Evolutionary conservation across 2,329 filamentous ascomycete genomes (phyloP).

Genomic region (Amylocarpus encephaloides): DNA sequence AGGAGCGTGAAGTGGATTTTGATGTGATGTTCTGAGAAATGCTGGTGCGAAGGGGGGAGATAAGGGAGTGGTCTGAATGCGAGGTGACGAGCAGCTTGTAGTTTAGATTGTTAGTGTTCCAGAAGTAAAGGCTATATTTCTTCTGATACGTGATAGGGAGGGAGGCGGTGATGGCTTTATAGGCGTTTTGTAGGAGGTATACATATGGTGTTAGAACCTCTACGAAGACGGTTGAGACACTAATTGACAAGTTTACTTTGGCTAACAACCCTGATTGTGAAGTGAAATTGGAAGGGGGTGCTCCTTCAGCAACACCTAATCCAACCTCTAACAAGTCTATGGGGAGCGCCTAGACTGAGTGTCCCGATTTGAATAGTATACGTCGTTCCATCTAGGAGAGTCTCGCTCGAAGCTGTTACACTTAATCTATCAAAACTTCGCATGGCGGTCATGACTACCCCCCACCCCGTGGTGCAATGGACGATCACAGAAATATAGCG

Average conservation of each 20-base stretch:
- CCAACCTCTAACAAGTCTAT: slow-evolving; percentile 21
- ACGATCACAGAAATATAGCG: background rate
- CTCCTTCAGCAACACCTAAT: slow-evolving; percentile 17
- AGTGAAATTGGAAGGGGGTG: slow-evolving; percentile 13
- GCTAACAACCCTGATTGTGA: slow-evolving; percentile 14
- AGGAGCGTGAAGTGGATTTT: slow-evolving; percentile 19
- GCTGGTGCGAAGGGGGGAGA: slow-evolving; percentile 24
- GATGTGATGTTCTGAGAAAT: slow-evolving; percentile 30
- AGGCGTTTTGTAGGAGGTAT: slow-evolving; percentile 32
- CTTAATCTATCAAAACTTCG: slow-evolving; percentile 13
- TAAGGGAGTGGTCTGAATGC: slow-evolving; percentile 33
- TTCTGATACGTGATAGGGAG: slow-evolving; percentile 30
- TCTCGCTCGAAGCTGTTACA: slow-evolving; percentile 1
- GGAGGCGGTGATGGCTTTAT: slow-evolving; percentile 30
- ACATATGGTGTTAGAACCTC: slow-evolving; percentile 28
- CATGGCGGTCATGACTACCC: background rate
- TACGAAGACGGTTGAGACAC: slow-evolving; percentile 8
- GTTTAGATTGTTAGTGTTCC: slow-evolving; percentile 25
- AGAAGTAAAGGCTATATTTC: slow-evolving; percentile 31
- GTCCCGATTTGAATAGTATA: slow-evolving; percentile 15
- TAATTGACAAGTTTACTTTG: slow-evolving; percentile 13
- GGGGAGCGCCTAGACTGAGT: slow-evolving; percentile 13
- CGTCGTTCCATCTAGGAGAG: slow-evolving; percentile 14
- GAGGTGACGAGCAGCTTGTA: slow-evolving; percentile 31
- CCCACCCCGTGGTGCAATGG: background rate